phyloP scores from a whole-genome alignment of 768 basidiomycete species.

The Tubosaeta sp. region DNA sequence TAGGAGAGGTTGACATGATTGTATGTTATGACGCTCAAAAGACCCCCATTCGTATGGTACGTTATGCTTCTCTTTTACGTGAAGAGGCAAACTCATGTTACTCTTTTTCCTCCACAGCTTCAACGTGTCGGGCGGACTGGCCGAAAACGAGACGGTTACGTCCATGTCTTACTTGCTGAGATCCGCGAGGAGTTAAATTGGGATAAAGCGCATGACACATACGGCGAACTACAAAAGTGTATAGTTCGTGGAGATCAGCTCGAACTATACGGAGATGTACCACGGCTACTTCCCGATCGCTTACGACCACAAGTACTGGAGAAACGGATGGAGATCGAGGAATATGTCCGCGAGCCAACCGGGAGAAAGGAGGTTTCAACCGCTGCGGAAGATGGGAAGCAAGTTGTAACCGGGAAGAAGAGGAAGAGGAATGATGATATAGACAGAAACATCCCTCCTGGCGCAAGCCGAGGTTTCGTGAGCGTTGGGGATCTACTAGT shows the following conservation, averaged over 20 bases:
- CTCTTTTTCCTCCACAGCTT: conserved; percentile 46
- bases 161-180: conserved; percentile 91
- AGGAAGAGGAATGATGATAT: conserved; percentile 69
- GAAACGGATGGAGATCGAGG: conserved; percentile 77
- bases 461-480: conserved; percentile 71
- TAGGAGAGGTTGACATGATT: conserved; percentile 95
- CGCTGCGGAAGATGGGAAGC: conserved; percentile 21
- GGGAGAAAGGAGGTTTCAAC: conserved; percentile 31
- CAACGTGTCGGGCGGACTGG: conserved; percentile 96
- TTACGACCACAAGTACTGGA: conserved; percentile 75
- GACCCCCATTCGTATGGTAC: conserved; percentile 92
- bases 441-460: conserved; percentile 65
- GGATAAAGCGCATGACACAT: conserved; percentile 79
- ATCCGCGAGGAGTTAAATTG: conserved; percentile 89
- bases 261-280: conserved; percentile 91
- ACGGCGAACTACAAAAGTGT: conserved; percentile 83
- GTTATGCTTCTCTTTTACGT: conserved; percentile 15
- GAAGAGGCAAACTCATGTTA: conserved; percentile 1
- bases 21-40: conserved; percentile 97
- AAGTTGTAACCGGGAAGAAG: conserved; percentile 43
- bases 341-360: conserved; percentile 54
- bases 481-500: conserved; percentile 58
- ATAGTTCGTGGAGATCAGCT: conserved; percentile 84
- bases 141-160: conserved; percentile 80
- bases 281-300: conserved; percentile 76